phyloP scores from a whole-genome alignment of 2,329 filamentous ascomycete species.

The Fusarium albosuccineum region DNA sequence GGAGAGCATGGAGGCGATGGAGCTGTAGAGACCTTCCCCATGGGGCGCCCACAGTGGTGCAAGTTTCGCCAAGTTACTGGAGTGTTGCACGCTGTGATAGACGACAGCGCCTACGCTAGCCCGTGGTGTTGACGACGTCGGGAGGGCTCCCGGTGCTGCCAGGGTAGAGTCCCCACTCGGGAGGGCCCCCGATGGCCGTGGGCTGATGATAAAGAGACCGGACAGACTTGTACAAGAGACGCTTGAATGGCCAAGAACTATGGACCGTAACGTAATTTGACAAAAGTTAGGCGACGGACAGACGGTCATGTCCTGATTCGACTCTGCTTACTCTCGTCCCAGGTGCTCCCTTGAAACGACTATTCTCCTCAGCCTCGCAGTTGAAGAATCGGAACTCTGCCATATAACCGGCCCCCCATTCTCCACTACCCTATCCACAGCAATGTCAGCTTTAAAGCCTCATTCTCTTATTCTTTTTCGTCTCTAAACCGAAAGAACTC shows the following conservation, averaged over 20 bases:
- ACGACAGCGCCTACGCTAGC: constrained; percentile 6
- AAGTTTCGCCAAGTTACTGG: constrained; percentile 6
- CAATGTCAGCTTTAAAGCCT: constrained; percentile 7
- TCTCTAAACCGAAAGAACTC: too few relatives aligned
- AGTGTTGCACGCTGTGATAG: not conserved
- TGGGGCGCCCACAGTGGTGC: constrained; percentile 9
- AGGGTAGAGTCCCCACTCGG: not conserved
- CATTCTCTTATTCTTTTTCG: not conserved
- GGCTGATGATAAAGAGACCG: constrained; percentile 3
- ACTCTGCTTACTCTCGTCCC: not conserved
- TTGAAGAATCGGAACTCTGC: constrained; percentile 8
- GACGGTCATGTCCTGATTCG: constrained; percentile 1
- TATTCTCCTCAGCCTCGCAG: constrained; percentile 1
- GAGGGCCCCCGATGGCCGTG: not conserved
- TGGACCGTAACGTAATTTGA: not conserved
- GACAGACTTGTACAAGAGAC: not conserved
- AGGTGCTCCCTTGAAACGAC: not conserved
- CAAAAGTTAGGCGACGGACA: not conserved
- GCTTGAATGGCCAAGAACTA: constrained; percentile 10
- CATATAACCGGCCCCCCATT: not conserved
- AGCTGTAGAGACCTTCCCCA: constrained; percentile 3
- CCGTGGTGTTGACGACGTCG: not conserved
- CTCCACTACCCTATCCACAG: not conserved
- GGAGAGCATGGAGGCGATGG: not conserved
- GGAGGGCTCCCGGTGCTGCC: not conserved